These are phyloP conservation scores for Roridomyces roridus DNA, from an alignment of 768 basidiomycete species.

Conservation along the genomic window DNA sequence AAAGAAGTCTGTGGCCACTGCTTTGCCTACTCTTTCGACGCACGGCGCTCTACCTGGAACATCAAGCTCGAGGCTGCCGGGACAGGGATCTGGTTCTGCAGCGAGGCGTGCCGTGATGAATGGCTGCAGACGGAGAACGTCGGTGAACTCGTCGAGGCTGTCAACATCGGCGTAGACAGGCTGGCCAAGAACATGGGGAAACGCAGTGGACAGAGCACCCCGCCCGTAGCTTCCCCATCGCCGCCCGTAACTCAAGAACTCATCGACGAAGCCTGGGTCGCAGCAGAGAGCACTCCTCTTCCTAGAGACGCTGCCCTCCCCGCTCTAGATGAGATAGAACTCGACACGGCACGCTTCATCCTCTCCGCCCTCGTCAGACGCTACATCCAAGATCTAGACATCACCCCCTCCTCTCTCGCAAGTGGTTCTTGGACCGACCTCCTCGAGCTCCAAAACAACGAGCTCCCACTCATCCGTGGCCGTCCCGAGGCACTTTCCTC, in stretches of 20 bases:
- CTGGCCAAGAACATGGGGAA: constrained; percentile 35
- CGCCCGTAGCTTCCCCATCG: constrained; percentile 14
- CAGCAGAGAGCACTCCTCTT: constrained; percentile 39
- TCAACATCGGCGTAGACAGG: constrained; percentile 44
- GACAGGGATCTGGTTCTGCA: constrained; percentile 65
- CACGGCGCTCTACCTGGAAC: constrained; percentile 53
- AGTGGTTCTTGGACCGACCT: constrained; percentile 51
- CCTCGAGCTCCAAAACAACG: constrained; percentile 63
- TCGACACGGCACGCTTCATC: constrained; percentile 65
- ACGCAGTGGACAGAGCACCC: constrained; percentile 24
- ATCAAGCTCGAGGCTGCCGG: constrained; percentile 41
- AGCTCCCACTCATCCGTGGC: constrained; percentile 49
- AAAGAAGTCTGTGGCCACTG: constrained; percentile 73
- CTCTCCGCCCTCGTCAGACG: constrained; percentile 55
- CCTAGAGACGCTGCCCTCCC: constrained; percentile 27
- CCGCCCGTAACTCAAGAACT: constrained; percentile 40
- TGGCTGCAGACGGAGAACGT: constrained; percentile 47
- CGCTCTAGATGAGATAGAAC: constrained; percentile 55
- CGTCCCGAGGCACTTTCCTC: constrained; percentile 59
- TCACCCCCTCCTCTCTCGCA: constrained; percentile 18
- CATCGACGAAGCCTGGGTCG: constrained; percentile 54
- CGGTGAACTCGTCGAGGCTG: constrained; percentile 35
- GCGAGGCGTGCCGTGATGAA: constrained; percentile 46
- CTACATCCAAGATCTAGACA: constrained; percentile 40
- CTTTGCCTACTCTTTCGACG: constrained; percentile 65